A percentile compares a stretch with the other conserved stretches of the same genome.
phyloP scores from a whole-genome alignment of 2,329 filamentous ascomycete species.

The Apiospora aurea region DNA sequence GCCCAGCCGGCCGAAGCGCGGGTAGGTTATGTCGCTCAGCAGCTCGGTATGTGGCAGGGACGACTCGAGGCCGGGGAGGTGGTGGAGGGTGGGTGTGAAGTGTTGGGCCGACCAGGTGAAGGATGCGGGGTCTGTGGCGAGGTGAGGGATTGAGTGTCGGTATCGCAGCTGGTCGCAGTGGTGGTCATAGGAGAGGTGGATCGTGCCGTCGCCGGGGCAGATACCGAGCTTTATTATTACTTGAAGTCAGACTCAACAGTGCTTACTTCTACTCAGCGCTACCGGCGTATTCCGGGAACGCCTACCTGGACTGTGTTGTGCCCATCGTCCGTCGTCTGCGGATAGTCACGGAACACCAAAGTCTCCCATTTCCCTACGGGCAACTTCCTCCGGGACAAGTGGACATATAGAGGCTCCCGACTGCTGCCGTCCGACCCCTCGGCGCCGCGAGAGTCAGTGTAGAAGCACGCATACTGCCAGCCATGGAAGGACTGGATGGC shows the following conservation, averaged over 20 bases:
- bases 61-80: conserved; percentile 44
- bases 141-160: conserved; percentile 43
- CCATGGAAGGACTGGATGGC: conserved; percentile 53
- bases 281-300: too few relatives aligned
- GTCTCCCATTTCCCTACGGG: conserved; percentile 52
- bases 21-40: conserved; percentile 54
- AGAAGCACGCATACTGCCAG: conserved; percentile 58
- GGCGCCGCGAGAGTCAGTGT: conserved; percentile 37
- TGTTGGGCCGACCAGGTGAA: conserved; percentile 43
- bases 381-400: conserved; percentile 53
- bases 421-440: not conserved
- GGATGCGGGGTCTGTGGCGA: conserved; percentile 42
- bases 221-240: conserved; percentile 56
- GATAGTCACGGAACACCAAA: conserved; percentile 55
- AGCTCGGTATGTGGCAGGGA: conserved; percentile 33
- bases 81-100: conserved; percentile 46
- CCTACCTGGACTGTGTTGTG: conserved; percentile 58
- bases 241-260: too few relatives aligned
- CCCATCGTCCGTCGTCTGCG: conserved; percentile 57
- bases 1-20: conserved; percentile 49
- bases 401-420: conserved; percentile 49
- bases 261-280: too few relatives aligned
- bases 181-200: conserved; percentile 60
- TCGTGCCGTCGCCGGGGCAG: conserved; percentile 57
- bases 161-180: conserved; percentile 53